phyloP scores from a whole-genome alignment of 345 rosid species.

The Eucalyptus tenuipes region DNA sequence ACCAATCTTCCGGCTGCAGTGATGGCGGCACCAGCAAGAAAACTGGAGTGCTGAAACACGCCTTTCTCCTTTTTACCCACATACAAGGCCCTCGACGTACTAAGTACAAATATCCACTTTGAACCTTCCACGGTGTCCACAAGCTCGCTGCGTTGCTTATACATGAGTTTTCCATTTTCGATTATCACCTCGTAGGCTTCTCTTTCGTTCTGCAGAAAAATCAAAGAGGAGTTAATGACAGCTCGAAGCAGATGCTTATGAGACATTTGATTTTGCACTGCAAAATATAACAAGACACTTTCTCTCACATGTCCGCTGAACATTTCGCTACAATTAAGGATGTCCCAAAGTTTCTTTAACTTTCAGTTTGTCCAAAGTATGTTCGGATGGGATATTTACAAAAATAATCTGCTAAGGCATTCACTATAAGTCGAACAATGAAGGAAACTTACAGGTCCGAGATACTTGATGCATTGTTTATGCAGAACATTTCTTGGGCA shows the following conservation, averaged over 20 bases:
- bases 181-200: conserved; percentile 39
- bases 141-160: conserved; percentile 6
- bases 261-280: background rate
- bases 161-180: conserved; percentile 35
- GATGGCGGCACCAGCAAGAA: conserved; percentile 58
- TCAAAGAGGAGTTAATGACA: background rate
- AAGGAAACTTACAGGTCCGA: conserved; percentile 41
- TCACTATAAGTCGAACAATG: background rate
- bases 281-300: background rate
- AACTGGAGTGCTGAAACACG: conserved; percentile 60
- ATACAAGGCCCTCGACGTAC: conserved; percentile 44
- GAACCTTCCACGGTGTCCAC: conserved; percentile 32
- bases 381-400: background rate
- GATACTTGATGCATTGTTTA: conserved; percentile 46
- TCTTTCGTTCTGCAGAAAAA: conserved; percentile 35
- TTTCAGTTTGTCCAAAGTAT: background rate
- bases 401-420: background rate
- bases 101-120: conserved; percentile 63
- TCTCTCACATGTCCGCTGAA: background rate
- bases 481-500: conserved; percentile 35
- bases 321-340: background rate
- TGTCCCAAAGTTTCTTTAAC: background rate
- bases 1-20: conserved; percentile 64
- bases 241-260: background rate
- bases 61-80: conserved; percentile 65